Percentiles rank a stretch among this genome's conserved stretches.
Evolutionary conservation across 352 stramenopile genomes (phyloP).

Genomic region (Pythium apleroticum): DNA sequence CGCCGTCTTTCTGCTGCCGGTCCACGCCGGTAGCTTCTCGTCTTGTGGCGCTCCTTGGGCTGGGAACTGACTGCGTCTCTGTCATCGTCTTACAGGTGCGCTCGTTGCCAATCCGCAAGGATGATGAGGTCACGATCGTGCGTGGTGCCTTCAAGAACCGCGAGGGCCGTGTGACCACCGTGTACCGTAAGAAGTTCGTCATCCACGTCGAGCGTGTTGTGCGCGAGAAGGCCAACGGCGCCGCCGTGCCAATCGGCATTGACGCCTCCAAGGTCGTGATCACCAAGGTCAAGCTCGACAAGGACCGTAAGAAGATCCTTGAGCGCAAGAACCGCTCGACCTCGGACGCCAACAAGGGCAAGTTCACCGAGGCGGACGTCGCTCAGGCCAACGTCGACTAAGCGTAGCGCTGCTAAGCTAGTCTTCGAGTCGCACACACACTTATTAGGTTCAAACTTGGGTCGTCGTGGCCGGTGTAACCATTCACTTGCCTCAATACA

Average conservation of each 20-base stretch:
- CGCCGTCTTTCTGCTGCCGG: background rate
- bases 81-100: conserved; percentile 80
- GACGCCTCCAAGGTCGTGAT: conserved; percentile 98
- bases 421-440: conserved; percentile 10
- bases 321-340: conserved; percentile 96
- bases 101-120: conserved; percentile 98
- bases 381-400: conserved; percentile 90
- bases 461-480: conserved; percentile 19
- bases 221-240: conserved; percentile 98
- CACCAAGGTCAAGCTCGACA: conserved; percentile 99
- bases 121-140: conserved; percentile 99
- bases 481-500: conserved; percentile 15
- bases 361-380: conserved; percentile 89
- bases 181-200: conserved; percentile 99
- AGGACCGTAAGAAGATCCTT: conserved; percentile 99
- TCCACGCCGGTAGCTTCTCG: background rate
- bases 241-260: conserved; percentile 96
- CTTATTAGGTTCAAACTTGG: conserved; percentile 4
- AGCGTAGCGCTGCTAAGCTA: conserved; percentile 23
- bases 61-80: conserved; percentile 19
- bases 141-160: conserved; percentile 97
- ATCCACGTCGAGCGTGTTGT: conserved; percentile 99
- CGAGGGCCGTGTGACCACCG: conserved; percentile 97
- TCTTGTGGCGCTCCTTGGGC: background rate
- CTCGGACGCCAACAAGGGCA: conserved; percentile 82